Evolutionary conservation across 2,329 filamentous ascomycete genomes (phyloP), one percentile per base, ranked within the genome.

Genomic region (Sclerotinia borealis): DNA sequence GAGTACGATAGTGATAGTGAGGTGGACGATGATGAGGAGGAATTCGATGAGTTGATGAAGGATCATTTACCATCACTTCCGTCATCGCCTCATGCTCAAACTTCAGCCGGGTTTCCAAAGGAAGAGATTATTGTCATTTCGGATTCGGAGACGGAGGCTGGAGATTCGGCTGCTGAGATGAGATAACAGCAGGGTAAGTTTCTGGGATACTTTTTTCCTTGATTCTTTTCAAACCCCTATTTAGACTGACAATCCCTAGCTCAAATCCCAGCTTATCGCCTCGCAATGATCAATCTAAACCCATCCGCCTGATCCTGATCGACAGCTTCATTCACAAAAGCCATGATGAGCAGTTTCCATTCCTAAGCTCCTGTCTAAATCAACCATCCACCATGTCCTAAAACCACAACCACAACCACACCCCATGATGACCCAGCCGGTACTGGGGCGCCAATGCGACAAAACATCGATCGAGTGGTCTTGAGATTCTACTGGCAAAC

Each of bases 1-100:
- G 54, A 61, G 9, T 61, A 61, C 27, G 59, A 63, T 59, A 60
- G 55, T 27, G 61, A 50, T 59, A 56, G 54, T 7, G 61, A 63
- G n/a, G 45, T 63, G n/a, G 61, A 59, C n/a, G 31, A 49, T 9
- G 43, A 39, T 34, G 54, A 50, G 15, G 45, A 25, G 19, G n/a
- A 7, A 4, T 48, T 48, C 19, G 39, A 49, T 25, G 27, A 41
- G 25, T 25, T 56, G 22, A 58, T 48, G 51, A 61, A 34, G 4
- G 34, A 25, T 34, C 48, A 51, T 2, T 3, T 37, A 8, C 39
- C 37, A 1, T 45, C 59, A 11, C 59, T 49, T 19, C 37, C 50
- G 2, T 36, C 37, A 7, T 37, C 56, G 13, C 39, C 29, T 29
- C 13, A 22, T 27, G 15, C n/a, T 15, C 34, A 17, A 27, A 3